Conservation (phyloP, 768 basidiomycete genomes). For the Dendrothele bispora region DNA sequence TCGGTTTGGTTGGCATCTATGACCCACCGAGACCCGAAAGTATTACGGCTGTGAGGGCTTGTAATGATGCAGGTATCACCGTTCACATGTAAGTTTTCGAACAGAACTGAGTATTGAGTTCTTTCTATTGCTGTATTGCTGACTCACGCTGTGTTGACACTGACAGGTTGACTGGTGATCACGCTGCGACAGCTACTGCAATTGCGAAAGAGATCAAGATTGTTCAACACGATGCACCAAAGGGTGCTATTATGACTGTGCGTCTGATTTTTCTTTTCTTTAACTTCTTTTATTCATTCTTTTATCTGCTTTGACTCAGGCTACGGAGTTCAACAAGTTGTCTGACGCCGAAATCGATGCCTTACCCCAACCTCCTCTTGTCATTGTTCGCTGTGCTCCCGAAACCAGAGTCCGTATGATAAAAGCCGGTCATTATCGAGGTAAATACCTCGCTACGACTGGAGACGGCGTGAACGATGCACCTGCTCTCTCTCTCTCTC, state of each 20-base stretch:
- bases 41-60: constrained; percentile 48
- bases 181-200: constrained; percentile 50
- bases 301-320: constrained; percentile 23
- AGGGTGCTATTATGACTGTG: constrained; percentile 38
- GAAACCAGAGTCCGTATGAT: constrained; percentile 56
- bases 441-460: constrained; percentile 54
- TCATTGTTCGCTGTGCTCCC: constrained; percentile 59
- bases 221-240: constrained; percentile 12
- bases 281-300: not conserved
- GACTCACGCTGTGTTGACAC: too few species aligned
- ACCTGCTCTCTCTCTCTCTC: constrained; percentile 53
- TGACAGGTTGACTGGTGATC: constrained; percentile 30
- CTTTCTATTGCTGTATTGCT: constrained; percentile 9
- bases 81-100: constrained; percentile 37
- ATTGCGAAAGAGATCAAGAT: constrained; percentile 47
- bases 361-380: constrained; percentile 51
- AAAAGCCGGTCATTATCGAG: constrained; percentile 54
- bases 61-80: constrained; percentile 51
- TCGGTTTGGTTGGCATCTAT: constrained; percentile 46
- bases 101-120: not conserved
- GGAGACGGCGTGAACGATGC: constrained; percentile 63
- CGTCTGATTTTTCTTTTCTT: not conserved
- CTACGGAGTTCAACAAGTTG: constrained; percentile 50
- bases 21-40: constrained; percentile 59
- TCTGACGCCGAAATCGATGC: constrained; percentile 50